Evolutionary conservation across 1,284 basidiomycete genomes (phyloP), one percentile per base, ranked within the genome.

Genomic region (Mixia osmundae): DNA sequence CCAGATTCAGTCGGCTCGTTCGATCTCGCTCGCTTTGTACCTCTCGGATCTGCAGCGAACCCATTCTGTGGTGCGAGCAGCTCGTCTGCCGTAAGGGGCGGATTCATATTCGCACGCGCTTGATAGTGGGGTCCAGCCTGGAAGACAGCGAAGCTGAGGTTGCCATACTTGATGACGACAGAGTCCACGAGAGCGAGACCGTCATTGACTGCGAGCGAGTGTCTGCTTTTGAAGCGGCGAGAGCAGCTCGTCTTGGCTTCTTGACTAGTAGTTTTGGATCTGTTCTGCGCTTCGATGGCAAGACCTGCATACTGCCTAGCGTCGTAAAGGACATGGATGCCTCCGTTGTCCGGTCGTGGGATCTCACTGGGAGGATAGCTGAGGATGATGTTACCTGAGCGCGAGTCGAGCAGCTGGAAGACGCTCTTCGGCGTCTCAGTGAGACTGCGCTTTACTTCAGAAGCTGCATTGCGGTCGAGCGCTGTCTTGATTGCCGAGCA

Each of bases 211-310:
- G 9, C 47, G 47, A 49, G 39, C 3, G 70, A 67, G 61, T 85
- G 79, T 47, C 69, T 67, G 30, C 77, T 75, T 52, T 78, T 74
- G 61, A 78, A 91, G 42, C 89, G 67, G 49, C 79, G 69, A 40
- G 85, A 94, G 55, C 87, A 97, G 58, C 73, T 85, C 32, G 87
- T 94, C 57, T 76, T 76, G 28, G 76, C 71, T 50, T 75, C 71
- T 45, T 65, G 71, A 2, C 48, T 51, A 3, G 48, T 63, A 61
- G 53, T 63, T 57, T 41, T 61, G 51, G 53, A 51, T 45, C 55
- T 59, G 57, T 79, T 70, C 50, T 75, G 66, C 19, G 87, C 75
- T 37, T 73, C 72, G 40, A 72, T 69, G 33, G 77, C 78, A 36
- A 91, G 65, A 47, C 68, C 68, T 35, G 75, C 72, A 51, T 83